Conservation (phyloP, 352 stramenopile genomes). For the Aphanomyces euteiches region DNA sequence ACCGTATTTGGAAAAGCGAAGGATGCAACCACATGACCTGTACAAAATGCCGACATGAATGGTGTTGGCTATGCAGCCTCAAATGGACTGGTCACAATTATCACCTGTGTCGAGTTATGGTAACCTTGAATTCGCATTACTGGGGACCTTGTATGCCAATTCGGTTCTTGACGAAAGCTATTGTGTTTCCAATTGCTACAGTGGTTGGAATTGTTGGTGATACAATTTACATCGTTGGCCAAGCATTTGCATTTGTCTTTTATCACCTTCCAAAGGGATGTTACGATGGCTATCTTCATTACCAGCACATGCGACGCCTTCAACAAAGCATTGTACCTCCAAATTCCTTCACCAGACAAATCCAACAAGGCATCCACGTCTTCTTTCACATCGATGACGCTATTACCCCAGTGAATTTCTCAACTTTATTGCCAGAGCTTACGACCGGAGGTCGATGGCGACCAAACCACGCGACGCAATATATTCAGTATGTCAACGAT, state of each 20-base stretch:
- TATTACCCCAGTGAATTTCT: neutral
- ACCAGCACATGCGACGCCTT: neutral
- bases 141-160: conserved; percentile 21
- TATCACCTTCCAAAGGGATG: neutral
- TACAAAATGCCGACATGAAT: conserved; percentile 19
- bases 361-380: conserved; percentile 22
- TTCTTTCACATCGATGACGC: conserved; percentile 5
- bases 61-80: conserved; percentile 9
- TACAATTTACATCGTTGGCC: neutral
- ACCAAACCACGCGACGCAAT: neutral
- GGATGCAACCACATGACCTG: conserved; percentile 23
- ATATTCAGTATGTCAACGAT: conserved; percentile 7
- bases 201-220: neutral
- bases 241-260: neutral
- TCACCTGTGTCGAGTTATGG: neutral
- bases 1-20: conserved; percentile 18
- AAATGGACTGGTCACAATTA: conserved; percentile 3
- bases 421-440: neutral
- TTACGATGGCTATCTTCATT: neutral
- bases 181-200: conserved; percentile 3
- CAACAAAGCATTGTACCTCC: neutral
- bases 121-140: neutral
- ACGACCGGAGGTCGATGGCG: neutral
- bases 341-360: neutral
- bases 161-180: conserved; percentile 15